Conservation (phyloP, 2,329 filamentous ascomycete genomes). For the Chaetomiaceae sp. region DNA sequence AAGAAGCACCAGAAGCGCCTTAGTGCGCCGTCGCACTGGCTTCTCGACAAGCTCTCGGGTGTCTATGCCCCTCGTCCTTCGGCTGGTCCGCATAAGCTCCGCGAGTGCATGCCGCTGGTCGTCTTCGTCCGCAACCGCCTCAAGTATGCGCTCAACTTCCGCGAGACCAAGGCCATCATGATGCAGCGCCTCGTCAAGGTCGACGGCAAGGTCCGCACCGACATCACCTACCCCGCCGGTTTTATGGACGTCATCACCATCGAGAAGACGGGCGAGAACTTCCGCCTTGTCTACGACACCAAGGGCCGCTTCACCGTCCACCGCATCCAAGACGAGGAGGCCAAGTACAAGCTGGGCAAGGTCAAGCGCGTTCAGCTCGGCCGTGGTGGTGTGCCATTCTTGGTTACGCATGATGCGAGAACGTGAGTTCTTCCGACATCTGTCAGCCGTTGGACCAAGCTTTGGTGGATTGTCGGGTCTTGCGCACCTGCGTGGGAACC, state of each 20-base stretch:
- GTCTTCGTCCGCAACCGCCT: conserved; percentile 96
- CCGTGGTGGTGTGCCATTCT: conserved; percentile 99
- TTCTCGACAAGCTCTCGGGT: conserved; percentile 99
- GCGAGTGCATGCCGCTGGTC: conserved; percentile 97
- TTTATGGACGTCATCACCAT: conserved; percentile 99
- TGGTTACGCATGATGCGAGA: conserved; percentile 99
- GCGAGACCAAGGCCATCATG: conserved; percentile 95
- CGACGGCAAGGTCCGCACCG: conserved; percentile 98
- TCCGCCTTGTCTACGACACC: conserved; percentile 99
- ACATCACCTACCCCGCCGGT: conserved; percentile 92
- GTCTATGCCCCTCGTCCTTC: conserved; percentile 69
- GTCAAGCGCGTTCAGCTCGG: conserved; percentile 99
- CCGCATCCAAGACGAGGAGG: conserved; percentile 98
- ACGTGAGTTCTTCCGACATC: conserved; percentile 99
- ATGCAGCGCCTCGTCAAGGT: conserved; percentile 99
- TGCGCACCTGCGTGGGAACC: conserved; percentile 1
- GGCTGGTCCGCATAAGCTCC: conserved; percentile 95
- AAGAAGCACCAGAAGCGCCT: conserved; percentile 99
- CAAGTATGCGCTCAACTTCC: conserved; percentile 99
- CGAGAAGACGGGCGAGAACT: conserved; percentile 99
- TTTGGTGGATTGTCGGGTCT: conserved; percentile 61
- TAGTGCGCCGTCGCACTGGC: conserved; percentile 98
- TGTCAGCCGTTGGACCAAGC: conserved; percentile 99
- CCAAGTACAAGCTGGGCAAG: conserved; percentile 99
- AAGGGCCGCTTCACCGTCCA: conserved; percentile 99